Evolutionary conservation across 345 rosid species (phyloP), one percentile per base, ranked within the genome.

Genomic region (Orychophragmus violaceus): DNA sequence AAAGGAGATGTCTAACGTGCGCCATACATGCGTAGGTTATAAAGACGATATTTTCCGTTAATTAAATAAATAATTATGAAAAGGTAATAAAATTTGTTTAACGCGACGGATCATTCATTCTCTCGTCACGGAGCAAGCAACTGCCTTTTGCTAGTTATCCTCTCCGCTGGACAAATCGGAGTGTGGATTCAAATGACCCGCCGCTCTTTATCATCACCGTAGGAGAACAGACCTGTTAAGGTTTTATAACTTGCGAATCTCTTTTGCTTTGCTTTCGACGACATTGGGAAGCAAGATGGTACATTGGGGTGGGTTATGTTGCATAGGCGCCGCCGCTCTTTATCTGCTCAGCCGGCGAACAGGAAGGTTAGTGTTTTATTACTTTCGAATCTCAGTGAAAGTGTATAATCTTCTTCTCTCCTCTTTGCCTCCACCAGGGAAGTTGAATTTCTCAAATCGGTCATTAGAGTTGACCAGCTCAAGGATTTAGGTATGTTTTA

Each of bases 271-370:
- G 1, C 12, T 17, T 33, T n/a, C n/a, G 39, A 36, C 8, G 5
- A 6, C 32, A 8, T 5, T 1, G 32, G 32, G 46, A 41, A 16
- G 46, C n/a, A 41, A 41, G 46, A 41, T 41, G 46, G 46, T 14
- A 41, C 46, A 2, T 0, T 41, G 46, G 46, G 9, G 46, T 5
- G 46, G 21, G 4, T 41, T 41, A 6, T 13, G 46, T 16, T 41
- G 46, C 46, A 1, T 16, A 41, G 46, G 46, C 66, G 95, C 86
- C 17, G 87, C 89, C 39, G 89, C 91, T 19, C 82, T 87, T 11
- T 87, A 83, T 73, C 77, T 92, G 22, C 95, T 92, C 37, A 96
- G 96, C 68, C 77, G 88, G 68, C 80, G 84, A 69, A 84, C 88
- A 19, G 90, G 88, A 71, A 87, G 95, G 97, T 85, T 23, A n/a